These are phyloP conservation scores for Phoma sp. DNA, from an alignment of 2,329 filamentous ascomycete species.

Conservation along the genomic window DNA sequence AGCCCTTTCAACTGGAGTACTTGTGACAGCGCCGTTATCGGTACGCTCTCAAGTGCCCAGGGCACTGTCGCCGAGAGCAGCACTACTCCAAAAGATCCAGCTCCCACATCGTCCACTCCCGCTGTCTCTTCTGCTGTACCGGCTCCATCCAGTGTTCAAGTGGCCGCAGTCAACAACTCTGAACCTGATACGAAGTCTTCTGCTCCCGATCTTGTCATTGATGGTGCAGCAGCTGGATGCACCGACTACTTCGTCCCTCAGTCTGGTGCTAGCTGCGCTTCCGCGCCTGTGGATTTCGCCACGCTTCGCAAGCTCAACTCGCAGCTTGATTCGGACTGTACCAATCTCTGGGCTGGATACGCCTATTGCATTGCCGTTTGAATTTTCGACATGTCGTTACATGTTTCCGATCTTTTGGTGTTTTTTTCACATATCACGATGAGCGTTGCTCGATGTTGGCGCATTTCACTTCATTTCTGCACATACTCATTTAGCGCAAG, in stretches of 20 bases:
- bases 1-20: conserved; percentile 30
- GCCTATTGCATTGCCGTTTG: conserved; percentile 41
- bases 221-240: conserved; percentile 32
- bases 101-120: conserved; percentile 4
- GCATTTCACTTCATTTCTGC: conserved; percentile 13
- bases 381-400: not conserved
- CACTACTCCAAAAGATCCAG: not conserved
- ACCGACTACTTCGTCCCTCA: conserved; percentile 40
- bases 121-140: not conserved
- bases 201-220: conserved; percentile 13
- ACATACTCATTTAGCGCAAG: conserved; percentile 6
- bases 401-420: conserved; percentile 5
- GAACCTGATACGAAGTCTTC: not conserved
- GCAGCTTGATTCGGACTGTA: conserved; percentile 38
- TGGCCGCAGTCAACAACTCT: not conserved
- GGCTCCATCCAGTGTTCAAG: conserved; percentile 2
- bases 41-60: conserved; percentile 6
- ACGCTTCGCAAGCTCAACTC: conserved; percentile 42
- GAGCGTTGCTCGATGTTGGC: conserved; percentile 6
- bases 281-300: conserved; percentile 36
- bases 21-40: conserved; percentile 23
- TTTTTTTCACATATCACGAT: not conserved
- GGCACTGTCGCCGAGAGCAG: conserved; percentile 1
- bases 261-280: conserved; percentile 41
- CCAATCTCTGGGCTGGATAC: conserved; percentile 48